Evolutionary conservation across 768 basidiomycete species (phyloP).

Genomic region (Piloderma croceum): DNA sequence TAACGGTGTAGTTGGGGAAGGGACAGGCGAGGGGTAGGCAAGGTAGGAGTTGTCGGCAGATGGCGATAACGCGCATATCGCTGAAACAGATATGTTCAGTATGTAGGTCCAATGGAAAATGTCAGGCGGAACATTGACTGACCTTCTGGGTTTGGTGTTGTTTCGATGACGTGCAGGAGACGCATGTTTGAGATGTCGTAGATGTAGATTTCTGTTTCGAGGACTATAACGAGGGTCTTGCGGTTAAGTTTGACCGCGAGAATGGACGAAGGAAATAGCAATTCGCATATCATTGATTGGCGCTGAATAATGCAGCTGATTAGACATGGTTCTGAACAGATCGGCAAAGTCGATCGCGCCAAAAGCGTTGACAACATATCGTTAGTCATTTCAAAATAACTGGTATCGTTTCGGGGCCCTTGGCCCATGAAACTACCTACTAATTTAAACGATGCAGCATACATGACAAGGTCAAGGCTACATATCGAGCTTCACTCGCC

Average conservation of each 20-base stretch:
- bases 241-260: constrained; percentile 97
- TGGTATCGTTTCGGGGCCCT: too few relatives aligned
- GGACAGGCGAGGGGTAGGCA: constrained; percentile 92
- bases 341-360: constrained; percentile 1
- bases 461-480: not conserved
- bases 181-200: constrained; percentile 99
- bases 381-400: too few relatives aligned
- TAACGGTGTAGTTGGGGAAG: constrained; percentile 66
- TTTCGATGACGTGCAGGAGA: constrained; percentile 94
- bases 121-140: constrained; percentile 13
- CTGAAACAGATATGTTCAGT: constrained; percentile 35
- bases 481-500: constrained; percentile 38
- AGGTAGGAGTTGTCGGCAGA: constrained; percentile 91
- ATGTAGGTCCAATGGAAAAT: constrained; percentile 1
- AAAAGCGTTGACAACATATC: too few relatives aligned
- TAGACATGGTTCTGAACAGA: not conserved
- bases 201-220: constrained; percentile 97
- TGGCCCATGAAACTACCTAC: too few relatives aligned
- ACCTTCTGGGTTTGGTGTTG: constrained; percentile 94
- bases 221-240: constrained; percentile 90
- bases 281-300: constrained; percentile 98
- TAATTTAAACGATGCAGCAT: too few relatives aligned
- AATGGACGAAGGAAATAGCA: constrained; percentile 94
- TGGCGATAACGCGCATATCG: constrained; percentile 91
- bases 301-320: too few relatives aligned